Base-by-base conservation (phyloP, 1,139 yeast genomes). In the Nadsonia starkeyi-henricii region DNA sequence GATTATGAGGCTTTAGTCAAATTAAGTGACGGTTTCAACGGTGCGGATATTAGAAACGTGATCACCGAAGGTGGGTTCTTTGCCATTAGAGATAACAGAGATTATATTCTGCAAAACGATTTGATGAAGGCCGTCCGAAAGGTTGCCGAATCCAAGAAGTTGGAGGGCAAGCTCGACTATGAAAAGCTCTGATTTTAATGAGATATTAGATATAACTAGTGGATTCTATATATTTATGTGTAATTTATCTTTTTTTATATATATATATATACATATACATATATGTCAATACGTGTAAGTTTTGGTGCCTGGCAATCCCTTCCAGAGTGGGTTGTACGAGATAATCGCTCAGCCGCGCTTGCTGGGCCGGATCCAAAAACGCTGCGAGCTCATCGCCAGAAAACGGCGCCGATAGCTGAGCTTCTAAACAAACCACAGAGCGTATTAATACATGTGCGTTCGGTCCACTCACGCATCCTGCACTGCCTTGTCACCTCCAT, bases 41-140 rank as follows among this genome's bases (percentile, higher is more conserved):
- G 99, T 68, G 98, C 98, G 5, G 99, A 93, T 74, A 82, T 93
- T 58, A 80, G 98, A 68, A 93, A 93, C 65, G 96, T 93, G 53
- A 78, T 89, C 41, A 93, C 99, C n/a, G 99, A 93, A 70, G 97
- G 96, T 26, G 99, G 98, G 2, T 91, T 93, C 70, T 88, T 89
- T 62, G 98, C 98, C 52, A 93, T 93, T 59, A 79, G 98, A 68
- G 97, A 91, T 61, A 98, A 91, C 63, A 80, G 98, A 61, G 97
- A 91, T 64, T 85, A 86, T 68, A 86, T 93, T 59, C 67, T 85
- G 50, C 98, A 93, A 65, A 82, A 85, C 61, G 98, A 93, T 70
- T 67, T 93, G 67, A 84, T 91, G 93, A 91, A 91, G 68, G 98
- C 99, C 17, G 97, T 89, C 44, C 78, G 98, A 68, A 93, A 93